Conservation (phyloP, 1,139 yeast species). For the Debaryomyces udenii region DNA sequence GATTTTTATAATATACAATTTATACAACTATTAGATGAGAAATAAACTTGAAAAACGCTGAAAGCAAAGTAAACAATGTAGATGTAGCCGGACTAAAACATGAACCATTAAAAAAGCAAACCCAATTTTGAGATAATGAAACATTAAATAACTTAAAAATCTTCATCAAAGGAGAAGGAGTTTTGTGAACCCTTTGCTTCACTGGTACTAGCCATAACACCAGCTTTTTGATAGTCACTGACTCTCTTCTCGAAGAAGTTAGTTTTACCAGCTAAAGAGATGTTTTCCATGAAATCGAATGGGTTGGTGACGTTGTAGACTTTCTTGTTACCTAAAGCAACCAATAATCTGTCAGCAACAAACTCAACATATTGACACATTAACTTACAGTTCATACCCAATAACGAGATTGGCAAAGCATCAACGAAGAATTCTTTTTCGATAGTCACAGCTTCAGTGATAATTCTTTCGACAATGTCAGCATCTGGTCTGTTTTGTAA, state of each 20-base stretch:
- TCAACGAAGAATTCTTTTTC: slow-evolving; percentile 95
- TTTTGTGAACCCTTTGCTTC: slow-evolving; percentile 34
- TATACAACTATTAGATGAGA: slow-evolving; percentile 9
- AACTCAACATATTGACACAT: slow-evolving; percentile 98
- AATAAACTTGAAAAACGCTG: slow-evolving; percentile 4
- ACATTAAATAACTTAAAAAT: slow-evolving; percentile 32
- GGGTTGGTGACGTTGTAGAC: slow-evolving; percentile 88
- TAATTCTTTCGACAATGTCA: slow-evolving; percentile 76
- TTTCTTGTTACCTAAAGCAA: slow-evolving; percentile 89
- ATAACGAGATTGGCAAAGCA: slow-evolving; percentile 85
- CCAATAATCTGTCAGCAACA: slow-evolving; percentile 91
- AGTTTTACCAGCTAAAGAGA: slow-evolving; percentile 96
- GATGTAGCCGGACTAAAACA: slow-evolving; percentile 8
- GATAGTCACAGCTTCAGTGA: slow-evolving; percentile 92
- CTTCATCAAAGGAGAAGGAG: slow-evolving; percentile 52
- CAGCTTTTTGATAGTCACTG: slow-evolving; percentile 98
- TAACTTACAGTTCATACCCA: slow-evolving; percentile 90
- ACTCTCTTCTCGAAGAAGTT: slow-evolving; percentile 99
- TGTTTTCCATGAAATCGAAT: slow-evolving; percentile 98
- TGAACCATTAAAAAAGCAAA: slow-evolving; percentile 7
- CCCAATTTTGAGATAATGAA: slow-evolving; percentile 2
- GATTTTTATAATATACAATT: slow-evolving; percentile 8
- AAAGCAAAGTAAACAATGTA: slow-evolving; percentile 8
- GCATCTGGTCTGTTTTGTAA: slow-evolving; percentile 84
- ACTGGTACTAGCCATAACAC: slow-evolving; percentile 75